These are phyloP conservation scores for Lepidium didymum DNA, from an alignment of 345 rosid genomes.

Conservation along the genomic window DNA sequence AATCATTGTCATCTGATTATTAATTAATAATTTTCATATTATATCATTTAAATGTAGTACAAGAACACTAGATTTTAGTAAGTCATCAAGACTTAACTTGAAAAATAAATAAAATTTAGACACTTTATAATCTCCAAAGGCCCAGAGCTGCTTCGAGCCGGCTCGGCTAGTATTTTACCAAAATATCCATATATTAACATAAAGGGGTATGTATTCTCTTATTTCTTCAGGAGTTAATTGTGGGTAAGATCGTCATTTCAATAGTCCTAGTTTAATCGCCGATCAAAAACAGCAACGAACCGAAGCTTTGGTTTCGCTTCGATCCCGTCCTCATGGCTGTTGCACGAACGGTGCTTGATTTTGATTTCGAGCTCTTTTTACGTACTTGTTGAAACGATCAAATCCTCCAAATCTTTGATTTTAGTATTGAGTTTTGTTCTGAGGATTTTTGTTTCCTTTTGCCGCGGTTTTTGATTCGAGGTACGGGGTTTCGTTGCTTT, in stretches of 20 bases:
- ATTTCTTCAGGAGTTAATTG: not conserved
- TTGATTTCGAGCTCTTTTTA: conserved; percentile 38
- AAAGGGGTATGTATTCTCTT: not conserved
- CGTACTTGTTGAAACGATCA: conserved; percentile 6
- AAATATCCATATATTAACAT: conserved; percentile 3
- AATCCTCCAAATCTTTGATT: conserved; percentile 11
- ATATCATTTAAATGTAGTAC: not conserved
- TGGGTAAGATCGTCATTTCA: conserved; percentile 44
- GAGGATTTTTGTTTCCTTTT: conserved; percentile 4
- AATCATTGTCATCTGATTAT: not conserved
- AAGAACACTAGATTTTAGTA: not conserved
- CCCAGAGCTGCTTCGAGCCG: conserved; percentile 17
- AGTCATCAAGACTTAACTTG: not conserved
- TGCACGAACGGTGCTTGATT: conserved; percentile 41
- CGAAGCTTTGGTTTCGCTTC: conserved; percentile 19
- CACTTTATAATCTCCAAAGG: conserved; percentile 17
- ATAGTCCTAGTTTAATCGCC: conserved; percentile 47
- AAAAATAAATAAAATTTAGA: not conserved
- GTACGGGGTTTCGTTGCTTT: conserved; percentile 26
- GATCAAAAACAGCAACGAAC: conserved; percentile 64
- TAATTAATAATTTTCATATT: not conserved
- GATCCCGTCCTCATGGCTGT: conserved; percentile 47
- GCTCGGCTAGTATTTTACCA: conserved; percentile 3
- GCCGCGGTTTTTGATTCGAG: conserved; percentile 24
- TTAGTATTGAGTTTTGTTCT: conserved; percentile 1